phyloP scores from a whole-genome alignment of 345 rosid genomes.

The Raphanus raphanistrum region DNA sequence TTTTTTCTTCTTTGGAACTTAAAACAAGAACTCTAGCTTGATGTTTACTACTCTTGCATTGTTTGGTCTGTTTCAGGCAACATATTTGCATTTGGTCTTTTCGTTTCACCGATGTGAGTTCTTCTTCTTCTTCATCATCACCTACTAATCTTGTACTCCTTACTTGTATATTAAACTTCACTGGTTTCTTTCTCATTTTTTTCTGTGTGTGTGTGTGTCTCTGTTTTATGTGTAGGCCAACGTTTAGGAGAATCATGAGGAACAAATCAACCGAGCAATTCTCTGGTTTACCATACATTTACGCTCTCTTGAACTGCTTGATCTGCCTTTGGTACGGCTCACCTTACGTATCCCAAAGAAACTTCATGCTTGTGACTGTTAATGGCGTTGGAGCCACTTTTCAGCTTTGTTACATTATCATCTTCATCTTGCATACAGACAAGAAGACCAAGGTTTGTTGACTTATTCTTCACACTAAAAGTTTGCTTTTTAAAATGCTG shows the following conservation, averaged over 20 bases:
- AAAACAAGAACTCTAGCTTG: neutral
- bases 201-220: neutral
- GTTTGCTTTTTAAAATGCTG: neutral
- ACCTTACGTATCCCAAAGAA: constrained; percentile 62
- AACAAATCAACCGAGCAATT: constrained; percentile 74
- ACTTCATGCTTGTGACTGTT: constrained; percentile 64
- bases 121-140: neutral
- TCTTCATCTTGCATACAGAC: constrained; percentile 62
- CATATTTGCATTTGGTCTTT: constrained; percentile 77
- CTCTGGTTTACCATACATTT: constrained; percentile 84
- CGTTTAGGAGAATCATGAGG: constrained; percentile 80
- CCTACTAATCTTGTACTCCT: neutral
- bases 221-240: constrained; percentile 54
- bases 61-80: constrained; percentile 58
- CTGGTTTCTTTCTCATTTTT: neutral
- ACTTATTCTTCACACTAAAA: neutral
- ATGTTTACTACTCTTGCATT: neutral
- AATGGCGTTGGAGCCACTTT: constrained; percentile 71
- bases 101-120: constrained; percentile 81
- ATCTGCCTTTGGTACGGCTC: constrained; percentile 81
- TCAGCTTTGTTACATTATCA: constrained; percentile 58
- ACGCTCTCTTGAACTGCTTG: constrained; percentile 81
- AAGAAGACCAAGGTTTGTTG: constrained; percentile 57
- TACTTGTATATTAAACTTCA: neutral
- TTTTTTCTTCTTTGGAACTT: neutral